Evolutionary conservation across 2,329 filamentous ascomycete species (phyloP).

Genomic region (Diatrype stigma): DNA sequence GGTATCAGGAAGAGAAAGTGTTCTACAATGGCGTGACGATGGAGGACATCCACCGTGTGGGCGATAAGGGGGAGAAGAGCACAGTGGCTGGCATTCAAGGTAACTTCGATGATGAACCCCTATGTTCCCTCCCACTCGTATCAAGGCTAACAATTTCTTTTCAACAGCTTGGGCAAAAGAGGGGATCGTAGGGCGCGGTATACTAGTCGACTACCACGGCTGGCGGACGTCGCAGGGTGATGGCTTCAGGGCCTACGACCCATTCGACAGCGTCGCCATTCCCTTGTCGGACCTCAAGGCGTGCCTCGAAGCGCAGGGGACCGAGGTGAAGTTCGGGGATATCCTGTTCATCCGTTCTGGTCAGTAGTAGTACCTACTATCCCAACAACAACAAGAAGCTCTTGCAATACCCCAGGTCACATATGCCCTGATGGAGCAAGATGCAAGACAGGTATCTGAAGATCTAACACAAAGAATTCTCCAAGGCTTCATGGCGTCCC

Average conservation of each 20-base stretch:
- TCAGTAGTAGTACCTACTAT: no score
- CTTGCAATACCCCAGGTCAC: no score
- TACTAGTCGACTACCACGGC: constrained; percentile 49
- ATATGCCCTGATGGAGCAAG: no score
- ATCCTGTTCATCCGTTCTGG: constrained; percentile 45
- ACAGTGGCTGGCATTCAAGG: constrained; percentile 39
- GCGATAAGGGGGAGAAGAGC: constrained; percentile 22
- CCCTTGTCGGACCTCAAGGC: constrained; percentile 36
- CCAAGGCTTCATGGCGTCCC: constrained; percentile 39
- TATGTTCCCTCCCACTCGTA: not conserved
- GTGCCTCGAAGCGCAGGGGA: constrained; percentile 42
- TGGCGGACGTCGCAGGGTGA: constrained; percentile 38
- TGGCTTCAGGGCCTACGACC: constrained; percentile 23
- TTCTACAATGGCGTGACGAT: constrained; percentile 35
- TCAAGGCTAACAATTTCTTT: no score
- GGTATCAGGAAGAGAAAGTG: constrained; percentile 39
- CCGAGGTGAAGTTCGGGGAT: constrained; percentile 47
- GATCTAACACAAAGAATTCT: not conserved
- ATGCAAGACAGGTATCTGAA: no score
- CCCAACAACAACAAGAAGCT: no score
- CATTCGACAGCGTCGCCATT: constrained; percentile 30
- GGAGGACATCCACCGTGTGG: constrained; percentile 35
- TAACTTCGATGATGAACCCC: constrained; percentile 5
- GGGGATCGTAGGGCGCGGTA: constrained; percentile 52
- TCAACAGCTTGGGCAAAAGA: constrained; percentile 44